Base-by-base conservation (phyloP, 495 filamentous ascomycete species). In the Xylaria cubensis region DNA sequence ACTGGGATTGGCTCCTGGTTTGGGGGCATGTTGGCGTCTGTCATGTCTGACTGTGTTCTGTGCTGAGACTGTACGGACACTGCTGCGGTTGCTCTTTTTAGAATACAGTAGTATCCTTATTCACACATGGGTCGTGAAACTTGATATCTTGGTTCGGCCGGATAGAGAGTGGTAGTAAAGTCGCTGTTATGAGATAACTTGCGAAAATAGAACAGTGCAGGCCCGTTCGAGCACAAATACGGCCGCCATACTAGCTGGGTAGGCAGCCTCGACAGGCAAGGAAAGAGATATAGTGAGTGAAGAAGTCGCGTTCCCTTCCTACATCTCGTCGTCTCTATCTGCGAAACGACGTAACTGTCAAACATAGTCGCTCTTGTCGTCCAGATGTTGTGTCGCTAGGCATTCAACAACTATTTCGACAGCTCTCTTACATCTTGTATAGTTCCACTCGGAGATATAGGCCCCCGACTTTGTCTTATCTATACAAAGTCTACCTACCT, bases 1-100 rank as follows among this genome's bases (percentile, higher is more conserved):
- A 63, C 53, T 12, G 66, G 66, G 66, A 69, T 69, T 24, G 32
- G 32, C 3, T 59, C 24, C 12, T 48, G 32, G 48, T 44, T 19
- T 8, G 48, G 10, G 21, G 24, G 15, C 26, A 42, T 29, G 29
- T 46, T 24, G 34, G 29, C 6, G 10, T 65, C 39, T 44, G 19
- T 15, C 42, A 61, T 70, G 42, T 36, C 17, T 64, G 48, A 24
- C 8, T 42, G 19, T 19, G 39, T 64, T 26, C 48, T 48, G 9
- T 58, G 32, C 4, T 19, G 32, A 21, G 26, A 50, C 42, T 42
- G 39, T 42, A 39, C 24, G n/a, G n/a, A 4, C 4, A 15, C 7
- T 41, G 58, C 17, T 21, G 32, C 4, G 2, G 19, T 12, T 55
- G 21, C 21, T 55, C 8, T 55, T 26, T 3, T 29, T 9, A 24